A percentile compares a stretch with the other conserved stretches of the same genome.
phyloP scores from a whole-genome alignment of 2,329 filamentous ascomycete species.

The Aspergillus flavus region DNA sequence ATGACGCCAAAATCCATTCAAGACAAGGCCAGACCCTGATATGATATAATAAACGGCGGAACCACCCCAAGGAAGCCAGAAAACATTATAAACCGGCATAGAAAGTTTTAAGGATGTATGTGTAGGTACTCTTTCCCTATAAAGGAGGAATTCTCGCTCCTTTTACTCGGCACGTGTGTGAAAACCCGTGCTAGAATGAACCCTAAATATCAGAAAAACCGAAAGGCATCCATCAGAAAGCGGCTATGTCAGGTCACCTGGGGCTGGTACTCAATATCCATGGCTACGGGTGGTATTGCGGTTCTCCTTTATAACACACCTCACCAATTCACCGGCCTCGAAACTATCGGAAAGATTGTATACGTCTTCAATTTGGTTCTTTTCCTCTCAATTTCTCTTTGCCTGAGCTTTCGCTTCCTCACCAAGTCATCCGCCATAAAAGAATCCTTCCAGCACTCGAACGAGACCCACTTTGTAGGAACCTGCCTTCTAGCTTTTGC shows the following conservation, averaged over 20 bases:
- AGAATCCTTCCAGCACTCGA: slow-evolving; percentile 59
- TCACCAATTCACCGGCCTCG: slow-evolving; percentile 63
- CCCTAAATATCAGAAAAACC: not conserved
- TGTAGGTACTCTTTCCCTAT: not conserved
- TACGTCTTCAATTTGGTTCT: slow-evolving; percentile 67
- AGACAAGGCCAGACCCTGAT: not conserved
- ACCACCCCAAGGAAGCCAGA: not conserved
- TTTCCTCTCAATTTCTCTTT: slow-evolving; percentile 57
- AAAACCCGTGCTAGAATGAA: not conserved
- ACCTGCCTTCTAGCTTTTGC: slow-evolving; percentile 61
- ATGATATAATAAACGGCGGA: not conserved
- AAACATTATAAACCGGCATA: not conserved
- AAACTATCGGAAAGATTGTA: slow-evolving; percentile 64
- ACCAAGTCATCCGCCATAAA: slow-evolving; percentile 53
- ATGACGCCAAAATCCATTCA: not conserved
- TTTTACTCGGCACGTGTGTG: not conserved
- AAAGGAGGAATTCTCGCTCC: not conserved
- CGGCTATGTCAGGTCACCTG: slow-evolving; percentile 55
- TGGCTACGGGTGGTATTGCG: slow-evolving; percentile 72
- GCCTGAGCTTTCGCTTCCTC: slow-evolving; percentile 61
- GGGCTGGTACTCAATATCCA: slow-evolving; percentile 71
- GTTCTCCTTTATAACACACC: slow-evolving; percentile 61
- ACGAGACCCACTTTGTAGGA: slow-evolving; percentile 66
- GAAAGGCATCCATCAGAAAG: not conserved
- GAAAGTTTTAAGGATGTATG: not conserved